phyloP scores from a whole-genome alignment of 2,329 filamentous ascomycete species.

The Botrytis galanthina region DNA sequence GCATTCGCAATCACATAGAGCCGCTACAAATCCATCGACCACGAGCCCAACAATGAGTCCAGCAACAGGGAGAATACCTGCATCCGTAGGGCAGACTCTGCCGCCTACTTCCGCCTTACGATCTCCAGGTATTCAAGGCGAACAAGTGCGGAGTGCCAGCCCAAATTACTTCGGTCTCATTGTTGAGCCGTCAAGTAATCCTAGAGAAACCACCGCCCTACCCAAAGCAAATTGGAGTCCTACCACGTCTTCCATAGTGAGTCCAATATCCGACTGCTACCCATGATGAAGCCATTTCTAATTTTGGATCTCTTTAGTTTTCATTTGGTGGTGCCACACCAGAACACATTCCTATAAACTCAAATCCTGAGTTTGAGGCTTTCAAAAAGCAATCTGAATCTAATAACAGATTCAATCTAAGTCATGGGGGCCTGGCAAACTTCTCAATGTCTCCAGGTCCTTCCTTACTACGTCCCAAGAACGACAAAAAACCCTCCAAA shows the following conservation, averaged over 20 bases:
- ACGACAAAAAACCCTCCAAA: conserved; percentile 30
- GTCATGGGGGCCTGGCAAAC: conserved; percentile 44
- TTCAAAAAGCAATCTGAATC: conserved; percentile 72
- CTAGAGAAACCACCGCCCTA: conserved; percentile 61
- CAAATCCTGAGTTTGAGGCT: conserved; percentile 78
- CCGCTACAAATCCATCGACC: conserved; percentile 18
- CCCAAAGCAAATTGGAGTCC: conserved; percentile 73
- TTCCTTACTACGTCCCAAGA: conserved; percentile 24
- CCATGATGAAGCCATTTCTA: conserved; percentile 4
- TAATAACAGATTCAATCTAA: conserved; percentile 53
- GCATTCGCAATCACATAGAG: conserved; percentile 29
- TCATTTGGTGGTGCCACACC: conserved; percentile 68
- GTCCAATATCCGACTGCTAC: background rate
- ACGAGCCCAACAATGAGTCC: conserved; percentile 29
- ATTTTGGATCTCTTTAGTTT: conserved; percentile 39
- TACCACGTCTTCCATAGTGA: conserved; percentile 60
- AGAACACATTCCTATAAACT: conserved; percentile 67
- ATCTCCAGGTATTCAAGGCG: conserved; percentile 30
- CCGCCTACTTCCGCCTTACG: conserved; percentile 28
- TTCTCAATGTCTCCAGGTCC: conserved; percentile 42
- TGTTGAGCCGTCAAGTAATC: conserved; percentile 59
- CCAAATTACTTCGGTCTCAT: conserved; percentile 86
- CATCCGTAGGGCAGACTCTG: conserved; percentile 34
- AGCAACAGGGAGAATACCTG: conserved; percentile 26
- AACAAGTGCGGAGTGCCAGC: conserved; percentile 52